A percentile compares a stretch with the other conserved stretches of the same genome.
phyloP scores from a whole-genome alignment of 805 yeast genomes.

The Metschnikowia reukaufii region DNA sequence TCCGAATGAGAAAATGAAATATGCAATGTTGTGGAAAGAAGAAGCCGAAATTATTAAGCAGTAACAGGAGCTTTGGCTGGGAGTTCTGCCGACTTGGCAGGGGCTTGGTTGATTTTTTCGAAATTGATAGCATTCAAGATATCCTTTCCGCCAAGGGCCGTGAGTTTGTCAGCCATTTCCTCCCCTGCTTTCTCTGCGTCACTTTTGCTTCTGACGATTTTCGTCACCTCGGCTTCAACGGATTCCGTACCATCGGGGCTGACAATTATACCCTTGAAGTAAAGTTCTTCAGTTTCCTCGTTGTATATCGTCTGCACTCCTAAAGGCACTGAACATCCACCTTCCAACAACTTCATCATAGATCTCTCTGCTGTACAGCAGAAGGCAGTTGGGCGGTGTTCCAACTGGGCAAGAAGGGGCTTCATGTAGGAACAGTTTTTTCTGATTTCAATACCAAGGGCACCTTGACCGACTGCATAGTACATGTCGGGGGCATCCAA shows the following conservation, averaged over 20 bases:
- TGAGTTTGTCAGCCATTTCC: constrained; percentile 63
- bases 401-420: constrained; percentile 61
- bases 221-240: constrained; percentile 56
- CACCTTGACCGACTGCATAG: constrained; percentile 99
- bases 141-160: constrained; percentile 74
- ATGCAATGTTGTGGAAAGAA: constrained; percentile 8
- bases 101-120: constrained; percentile 53
- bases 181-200: constrained; percentile 76
- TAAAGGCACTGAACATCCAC: constrained; percentile 97
- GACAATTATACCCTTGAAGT: constrained; percentile 71
- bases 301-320: constrained; percentile 74
- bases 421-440: constrained; percentile 60
- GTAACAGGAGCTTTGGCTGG: background rate
- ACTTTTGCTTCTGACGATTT: constrained; percentile 39
- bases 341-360: constrained; percentile 84
- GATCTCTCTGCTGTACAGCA: constrained; percentile 89
- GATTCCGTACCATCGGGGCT: constrained; percentile 76
- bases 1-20: constrained; percentile 3
- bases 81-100: constrained; percentile 11
- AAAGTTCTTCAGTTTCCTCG: constrained; percentile 42
- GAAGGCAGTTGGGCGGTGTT: constrained; percentile 62
- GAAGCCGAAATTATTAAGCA: constrained; percentile 1
- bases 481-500: constrained; percentile 79
- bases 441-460: constrained; percentile 88
- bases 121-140: constrained; percentile 81